A percentile compares a stretch with the other conserved stretches of the same genome.
These are phyloP conservation scores for Colletotrichum simmondsii DNA, from an alignment of 2,329 filamentous ascomycete genomes.

Conservation along the genomic window DNA sequence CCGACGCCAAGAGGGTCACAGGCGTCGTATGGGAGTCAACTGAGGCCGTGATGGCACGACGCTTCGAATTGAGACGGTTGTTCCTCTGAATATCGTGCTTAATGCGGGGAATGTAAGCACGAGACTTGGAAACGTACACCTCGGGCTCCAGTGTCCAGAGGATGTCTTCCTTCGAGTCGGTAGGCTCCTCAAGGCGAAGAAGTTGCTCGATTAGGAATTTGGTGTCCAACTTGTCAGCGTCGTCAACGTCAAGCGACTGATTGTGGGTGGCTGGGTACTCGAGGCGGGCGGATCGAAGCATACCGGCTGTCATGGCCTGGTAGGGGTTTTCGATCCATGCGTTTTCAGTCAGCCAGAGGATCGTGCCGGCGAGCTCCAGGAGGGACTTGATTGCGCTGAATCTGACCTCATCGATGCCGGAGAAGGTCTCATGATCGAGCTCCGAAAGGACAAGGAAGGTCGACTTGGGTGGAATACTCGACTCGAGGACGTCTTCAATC, in stretches of 20 bases:
- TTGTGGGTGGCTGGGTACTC: slow-evolving; percentile 18
- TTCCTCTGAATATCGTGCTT: slow-evolving; percentile 19
- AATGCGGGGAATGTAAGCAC: slow-evolving; percentile 13
- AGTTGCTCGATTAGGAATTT: background rate
- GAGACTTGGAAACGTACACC: background rate
- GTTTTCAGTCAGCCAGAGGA: slow-evolving; percentile 39
- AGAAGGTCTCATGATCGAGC: slow-evolving; percentile 38
- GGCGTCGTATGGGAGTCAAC: background rate
- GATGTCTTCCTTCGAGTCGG: background rate
- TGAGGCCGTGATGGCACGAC: background rate
- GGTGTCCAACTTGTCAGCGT: background rate
- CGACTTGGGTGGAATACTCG: background rate
- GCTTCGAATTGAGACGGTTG: slow-evolving; percentile 8
- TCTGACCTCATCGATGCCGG: slow-evolving; percentile 38
- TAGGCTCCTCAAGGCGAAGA: background rate
- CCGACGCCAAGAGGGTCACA: background rate
- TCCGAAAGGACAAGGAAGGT: slow-evolving; percentile 28
- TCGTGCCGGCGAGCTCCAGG: slow-evolving; percentile 12
- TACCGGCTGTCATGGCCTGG: slow-evolving; percentile 33
- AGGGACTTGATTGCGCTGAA: background rate
- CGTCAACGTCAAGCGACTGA: slow-evolving; percentile 26
- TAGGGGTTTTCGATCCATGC: slow-evolving; percentile 32
- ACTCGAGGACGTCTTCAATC: background rate
- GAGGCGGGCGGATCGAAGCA: slow-evolving; percentile 17
- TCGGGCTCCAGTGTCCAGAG: slow-evolving; percentile 10